phyloP scores from a whole-genome alignment of 2,329 filamentous ascomycete genomes.

The Helotiales sp. region DNA sequence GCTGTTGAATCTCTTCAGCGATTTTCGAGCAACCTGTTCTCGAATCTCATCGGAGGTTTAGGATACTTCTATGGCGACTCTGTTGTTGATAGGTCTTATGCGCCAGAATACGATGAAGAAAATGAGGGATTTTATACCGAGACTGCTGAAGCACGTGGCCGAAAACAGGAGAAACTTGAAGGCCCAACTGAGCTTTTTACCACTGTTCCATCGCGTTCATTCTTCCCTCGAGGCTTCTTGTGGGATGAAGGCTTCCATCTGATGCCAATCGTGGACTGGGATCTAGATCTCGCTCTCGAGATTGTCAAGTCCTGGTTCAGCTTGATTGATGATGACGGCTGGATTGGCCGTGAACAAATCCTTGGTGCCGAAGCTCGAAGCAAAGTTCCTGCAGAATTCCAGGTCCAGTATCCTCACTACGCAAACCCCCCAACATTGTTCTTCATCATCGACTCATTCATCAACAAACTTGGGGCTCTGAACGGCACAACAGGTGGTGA shows the following conservation, averaged over 20 bases:
- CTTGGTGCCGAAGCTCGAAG: constrained; percentile 87
- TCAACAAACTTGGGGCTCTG: constrained; percentile 68
- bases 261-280: constrained; percentile 89
- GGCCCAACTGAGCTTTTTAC: constrained; percentile 89
- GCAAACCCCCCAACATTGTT: constrained; percentile 96
- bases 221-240: constrained; percentile 94
- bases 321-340: constrained; percentile 94
- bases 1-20: constrained; percentile 67
- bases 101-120: constrained; percentile 92
- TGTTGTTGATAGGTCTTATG: constrained; percentile 86
- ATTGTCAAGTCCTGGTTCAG: constrained; percentile 96
- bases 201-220: constrained; percentile 86
- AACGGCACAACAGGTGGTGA: constrained; percentile 47
- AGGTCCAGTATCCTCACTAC: constrained; percentile 94
- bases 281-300: constrained; percentile 82
- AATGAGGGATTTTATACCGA: constrained; percentile 96
- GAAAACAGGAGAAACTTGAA: constrained; percentile 68
- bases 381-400: constrained; percentile 92
- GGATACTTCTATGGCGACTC: constrained; percentile 93
- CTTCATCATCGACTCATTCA: constrained; percentile 80
- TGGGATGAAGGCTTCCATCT: constrained; percentile 99
- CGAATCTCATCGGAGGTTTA: constrained; percentile 89
- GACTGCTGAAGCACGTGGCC: constrained; percentile 73
- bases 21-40: constrained; percentile 89
- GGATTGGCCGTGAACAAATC: constrained; percentile 97